A percentile compares a stretch with the other conserved stretches of the same genome.
Evolutionary conservation across 2,329 filamentous ascomycete species (phyloP).

Genomic region (Lanzia echinophila): DNA sequence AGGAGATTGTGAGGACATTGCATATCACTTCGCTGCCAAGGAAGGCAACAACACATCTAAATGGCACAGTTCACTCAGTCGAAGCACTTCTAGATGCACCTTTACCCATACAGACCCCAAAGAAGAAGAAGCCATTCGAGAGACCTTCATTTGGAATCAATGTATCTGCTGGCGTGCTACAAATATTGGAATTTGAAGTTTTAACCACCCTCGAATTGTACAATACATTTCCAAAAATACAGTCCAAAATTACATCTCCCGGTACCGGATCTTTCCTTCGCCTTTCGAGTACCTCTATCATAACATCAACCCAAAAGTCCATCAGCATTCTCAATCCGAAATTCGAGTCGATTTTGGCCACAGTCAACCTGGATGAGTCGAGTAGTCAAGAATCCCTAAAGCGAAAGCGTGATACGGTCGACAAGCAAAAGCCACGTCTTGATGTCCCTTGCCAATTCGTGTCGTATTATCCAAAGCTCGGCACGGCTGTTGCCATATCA

Average conservation of each 20-base stretch:
- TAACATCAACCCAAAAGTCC: slow-evolving; percentile 50
- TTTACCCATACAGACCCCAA: slow-evolving; percentile 15
- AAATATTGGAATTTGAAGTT: slow-evolving; percentile 48
- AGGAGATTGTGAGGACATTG: slow-evolving; percentile 17
- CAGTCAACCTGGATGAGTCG: slow-evolving; percentile 29
- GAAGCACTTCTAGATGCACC: slow-evolving; percentile 24
- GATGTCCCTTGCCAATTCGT: slow-evolving; percentile 33
- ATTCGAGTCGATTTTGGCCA: slow-evolving; percentile 47
- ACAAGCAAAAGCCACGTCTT: slow-evolving; percentile 5
- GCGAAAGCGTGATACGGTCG: slow-evolving; percentile 23
- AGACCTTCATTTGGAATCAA: slow-evolving; percentile 48
- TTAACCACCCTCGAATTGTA: slow-evolving; percentile 60
- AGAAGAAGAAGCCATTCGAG: slow-evolving; percentile 1
- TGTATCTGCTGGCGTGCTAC: slow-evolving; percentile 54
- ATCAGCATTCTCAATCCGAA: slow-evolving; percentile 63
- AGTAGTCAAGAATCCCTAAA: slow-evolving; percentile 13
- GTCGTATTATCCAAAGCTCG: slow-evolving; percentile 58
- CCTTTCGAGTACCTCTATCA: slow-evolving; percentile 58
- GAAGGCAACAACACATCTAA: slow-evolving; percentile 14
- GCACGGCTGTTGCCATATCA: slow-evolving; percentile 58
- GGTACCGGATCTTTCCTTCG: slow-evolving; percentile 56
- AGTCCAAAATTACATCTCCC: slow-evolving; percentile 46
- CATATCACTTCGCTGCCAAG: slow-evolving; percentile 29
- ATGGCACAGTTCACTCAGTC: slow-evolving; percentile 23
- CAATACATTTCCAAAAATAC: slow-evolving; percentile 53